Conservation (phyloP, 2,329 filamentous ascomycete species). For the Trichoderma koningii region DNA sequence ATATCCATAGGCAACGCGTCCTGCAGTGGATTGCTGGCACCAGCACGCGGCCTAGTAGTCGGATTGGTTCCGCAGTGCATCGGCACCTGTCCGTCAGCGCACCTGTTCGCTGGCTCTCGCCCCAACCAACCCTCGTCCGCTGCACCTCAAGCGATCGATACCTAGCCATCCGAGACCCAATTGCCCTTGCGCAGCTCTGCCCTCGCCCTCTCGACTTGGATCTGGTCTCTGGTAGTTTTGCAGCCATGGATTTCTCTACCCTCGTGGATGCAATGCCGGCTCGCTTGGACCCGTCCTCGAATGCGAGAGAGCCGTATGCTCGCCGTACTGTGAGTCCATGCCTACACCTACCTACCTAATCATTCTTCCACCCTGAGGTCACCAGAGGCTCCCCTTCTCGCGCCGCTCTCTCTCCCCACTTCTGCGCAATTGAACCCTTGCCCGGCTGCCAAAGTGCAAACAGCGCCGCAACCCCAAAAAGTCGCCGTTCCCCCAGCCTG, state of each 20-base stretch:
- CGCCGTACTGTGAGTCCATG: no score
- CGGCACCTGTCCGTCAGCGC: conserved; percentile 10
- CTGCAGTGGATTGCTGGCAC: conserved; percentile 21
- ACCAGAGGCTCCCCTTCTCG: conserved; percentile 4
- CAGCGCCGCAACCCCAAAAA: conserved; percentile 14
- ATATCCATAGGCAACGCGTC: not conserved
- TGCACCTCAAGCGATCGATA: not conserved
- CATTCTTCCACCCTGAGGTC: no score
- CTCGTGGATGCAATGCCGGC: no score
- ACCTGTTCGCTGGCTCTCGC: not conserved
- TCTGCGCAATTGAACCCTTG: conserved; percentile 8
- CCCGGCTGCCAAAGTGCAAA: conserved; percentile 20
- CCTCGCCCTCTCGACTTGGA: not conserved
- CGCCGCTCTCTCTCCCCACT: conserved; percentile 12
- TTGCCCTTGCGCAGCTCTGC: not conserved
- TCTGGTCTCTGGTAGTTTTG: no score
- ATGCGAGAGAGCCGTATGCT: not conserved
- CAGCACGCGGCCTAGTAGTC: conserved; percentile 15
- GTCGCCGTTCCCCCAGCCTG: conserved; percentile 22
- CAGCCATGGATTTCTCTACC: no score
- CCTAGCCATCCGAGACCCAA: not conserved
- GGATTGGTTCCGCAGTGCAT: conserved; percentile 1
- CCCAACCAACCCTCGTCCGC: not conserved
- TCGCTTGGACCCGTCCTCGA: no score
- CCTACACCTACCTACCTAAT: no score